Base-by-base conservation (phyloP, 1,284 basidiomycete genomes). In the Coniophora puteana region DNA sequence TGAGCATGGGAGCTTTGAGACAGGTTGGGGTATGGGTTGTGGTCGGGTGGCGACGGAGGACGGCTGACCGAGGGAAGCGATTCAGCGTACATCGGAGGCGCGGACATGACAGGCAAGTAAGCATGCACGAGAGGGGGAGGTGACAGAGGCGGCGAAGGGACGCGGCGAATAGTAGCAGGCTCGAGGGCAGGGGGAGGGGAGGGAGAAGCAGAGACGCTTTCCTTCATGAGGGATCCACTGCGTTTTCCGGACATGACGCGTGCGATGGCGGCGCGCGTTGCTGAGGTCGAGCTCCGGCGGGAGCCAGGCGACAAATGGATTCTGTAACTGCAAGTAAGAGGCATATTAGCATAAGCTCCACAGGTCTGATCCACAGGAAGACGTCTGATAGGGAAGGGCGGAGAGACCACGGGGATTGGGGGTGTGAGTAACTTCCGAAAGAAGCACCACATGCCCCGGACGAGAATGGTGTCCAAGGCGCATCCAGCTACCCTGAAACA, bases 241-340 rank as follows among this genome's bases (percentile, higher is more conserved):
- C 10, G 43, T 55, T n/a, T n/a, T n/a, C n/a, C n/a, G n/a, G n/a
- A 63, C 57, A 68, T 62, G 25, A 66, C 68, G 44, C 71, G 70
- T 22, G 67, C 62, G 26, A 69, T 68, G 8, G 75, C 69, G 13
- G 74, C 71, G 22, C 78, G 70, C 4, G 76, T 74, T 11, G 63
- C 64, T 8, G 69, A 62, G 46, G 55, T 62, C 0, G 82, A 79
- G 51, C 69, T 76, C 39, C 82, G 63, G 18, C 83, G 69, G 0
- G 83, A 85, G 33, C 83, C 81, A 0, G 83, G 82, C 1, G 82
- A 83, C 6, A 85, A 66, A 55, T 85, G 82, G 44, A 85, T 84
- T 17, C 81, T 77, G 51, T 84, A 85, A 51, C 82, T 84, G 51
- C 23, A 51, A 46, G 38, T 49, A 45, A 36, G 38, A 26, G 32